Evolutionary conservation across 192 early-diverging fungal species (phyloP).

Genomic region (Coemansia sp.): DNA sequence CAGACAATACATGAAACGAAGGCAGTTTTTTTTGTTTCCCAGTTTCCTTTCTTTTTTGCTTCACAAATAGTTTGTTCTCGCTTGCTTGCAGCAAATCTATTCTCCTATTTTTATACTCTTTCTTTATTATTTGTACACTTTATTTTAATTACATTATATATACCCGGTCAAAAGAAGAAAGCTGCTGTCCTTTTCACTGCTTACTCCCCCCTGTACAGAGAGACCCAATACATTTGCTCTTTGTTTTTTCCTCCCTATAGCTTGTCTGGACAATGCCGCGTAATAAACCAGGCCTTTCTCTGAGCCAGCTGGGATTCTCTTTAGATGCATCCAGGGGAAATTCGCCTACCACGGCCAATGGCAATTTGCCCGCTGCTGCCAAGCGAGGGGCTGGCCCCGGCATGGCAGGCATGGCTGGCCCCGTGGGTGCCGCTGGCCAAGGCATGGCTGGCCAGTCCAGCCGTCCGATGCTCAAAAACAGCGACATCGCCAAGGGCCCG

Average conservation of each 20-base stretch:
- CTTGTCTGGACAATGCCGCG: constrained; percentile 37
- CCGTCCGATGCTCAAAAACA: neutral
- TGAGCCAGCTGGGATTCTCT: constrained; percentile 38
- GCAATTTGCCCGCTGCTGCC: neutral
- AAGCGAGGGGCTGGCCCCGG: neutral
- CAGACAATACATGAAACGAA: too few relatives aligned
- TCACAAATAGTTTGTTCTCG: neutral
- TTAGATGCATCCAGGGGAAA: constrained; percentile 7
- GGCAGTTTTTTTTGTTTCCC: neutral
- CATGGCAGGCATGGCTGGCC: neutral
- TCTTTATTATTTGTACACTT: neutral
- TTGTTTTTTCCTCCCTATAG: neutral
- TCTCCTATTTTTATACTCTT: neutral
- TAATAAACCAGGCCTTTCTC: constrained; percentile 42
- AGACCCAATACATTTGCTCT: neutral
- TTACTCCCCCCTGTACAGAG: too few relatives aligned
- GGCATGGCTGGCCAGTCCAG: neutral
- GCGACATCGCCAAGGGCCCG: neutral
- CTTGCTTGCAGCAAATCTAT: neutral
- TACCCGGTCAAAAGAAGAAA: too few relatives aligned
- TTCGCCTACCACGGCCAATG: neutral
- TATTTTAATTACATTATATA: too few relatives aligned
- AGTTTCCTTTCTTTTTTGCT: constrained; percentile 1
- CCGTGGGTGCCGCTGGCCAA: neutral
- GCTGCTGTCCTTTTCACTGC: too few relatives aligned